Conservation (phyloP, 2,329 filamentous ascomycete genomes). For the Karstenula rhodostoma region DNA sequence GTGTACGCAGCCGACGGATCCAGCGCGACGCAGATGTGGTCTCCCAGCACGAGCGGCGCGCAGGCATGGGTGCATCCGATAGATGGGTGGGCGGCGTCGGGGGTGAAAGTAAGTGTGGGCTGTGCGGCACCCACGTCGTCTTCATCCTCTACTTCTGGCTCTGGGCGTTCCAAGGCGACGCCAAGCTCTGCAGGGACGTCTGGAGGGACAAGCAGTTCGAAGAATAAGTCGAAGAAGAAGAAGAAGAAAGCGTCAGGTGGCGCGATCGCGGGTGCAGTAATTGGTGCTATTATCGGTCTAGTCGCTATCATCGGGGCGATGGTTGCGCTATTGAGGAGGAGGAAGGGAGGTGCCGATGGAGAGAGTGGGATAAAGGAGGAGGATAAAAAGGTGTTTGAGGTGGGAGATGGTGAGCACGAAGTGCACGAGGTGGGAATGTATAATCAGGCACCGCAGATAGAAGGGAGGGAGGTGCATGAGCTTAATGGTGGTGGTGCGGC, state of each 20-base stretch:
- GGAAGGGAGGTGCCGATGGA: background rate
- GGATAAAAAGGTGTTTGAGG: background rate
- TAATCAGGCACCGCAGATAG: background rate
- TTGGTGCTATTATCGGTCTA: slow-evolving; percentile 12
- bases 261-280: slow-evolving; percentile 13
- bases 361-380: background rate
- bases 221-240: slow-evolving; percentile 8
- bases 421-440: background rate
- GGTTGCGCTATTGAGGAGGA: background rate
- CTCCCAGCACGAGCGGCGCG: slow-evolving; percentile 14
- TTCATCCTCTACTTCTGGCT: background rate
- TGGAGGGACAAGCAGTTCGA: no score
- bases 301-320: background rate
- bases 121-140: slow-evolving; percentile 6
- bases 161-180: background rate
- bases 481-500: background rate
- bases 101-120: background rate
- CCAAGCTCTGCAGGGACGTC: no score
- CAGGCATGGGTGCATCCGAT: slow-evolving; percentile 20
- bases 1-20: slow-evolving; percentile 12
- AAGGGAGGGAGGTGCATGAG: background rate
- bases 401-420: background rate
- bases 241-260: slow-evolving; percentile 6
- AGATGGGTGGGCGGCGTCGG: slow-evolving; percentile 17
- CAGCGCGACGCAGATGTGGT: slow-evolving; percentile 7